Evolutionary conservation across 495 filamentous ascomycete genomes (phyloP).

Genomic region (Talaromyces adpressus): DNA sequence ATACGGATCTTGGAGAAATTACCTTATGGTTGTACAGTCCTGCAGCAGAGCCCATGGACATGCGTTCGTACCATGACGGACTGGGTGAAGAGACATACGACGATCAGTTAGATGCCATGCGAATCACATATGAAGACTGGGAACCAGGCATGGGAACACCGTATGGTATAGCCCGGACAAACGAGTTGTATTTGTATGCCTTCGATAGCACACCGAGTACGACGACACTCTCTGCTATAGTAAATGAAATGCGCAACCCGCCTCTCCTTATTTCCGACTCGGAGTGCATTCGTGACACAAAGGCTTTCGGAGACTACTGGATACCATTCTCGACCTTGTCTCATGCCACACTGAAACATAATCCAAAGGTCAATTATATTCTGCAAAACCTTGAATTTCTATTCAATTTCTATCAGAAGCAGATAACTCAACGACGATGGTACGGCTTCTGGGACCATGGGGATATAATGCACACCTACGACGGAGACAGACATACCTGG

Average conservation of each 20-base stretch:
- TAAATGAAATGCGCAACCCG: constrained; percentile 24
- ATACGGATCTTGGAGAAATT: constrained; percentile 27
- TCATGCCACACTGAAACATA: constrained; percentile 11
- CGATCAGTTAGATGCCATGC: constrained; percentile 40
- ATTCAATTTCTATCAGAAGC: constrained; percentile 35
- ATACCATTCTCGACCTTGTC: constrained; percentile 7
- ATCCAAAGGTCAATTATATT: constrained; percentile 17
- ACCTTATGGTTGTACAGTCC: constrained; percentile 47
- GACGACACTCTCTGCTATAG: constrained; percentile 23
- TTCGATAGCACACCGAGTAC: constrained; percentile 33
- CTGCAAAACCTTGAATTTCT: constrained; percentile 36
- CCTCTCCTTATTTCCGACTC: constrained; percentile 30
- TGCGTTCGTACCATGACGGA: constrained; percentile 42
- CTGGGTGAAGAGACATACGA: constrained; percentile 37
- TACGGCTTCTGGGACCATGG: constrained; percentile 48
- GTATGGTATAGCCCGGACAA: constrained; percentile 40
- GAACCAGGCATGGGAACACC: constrained; percentile 39
- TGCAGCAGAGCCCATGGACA: constrained; percentile 36
- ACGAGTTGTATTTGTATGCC: constrained; percentile 34
- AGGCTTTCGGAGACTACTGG: constrained; percentile 38
- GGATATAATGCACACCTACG: constrained; percentile 46
- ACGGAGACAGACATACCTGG: constrained; percentile 41
- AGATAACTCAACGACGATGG: constrained; percentile 39
- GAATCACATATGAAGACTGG: constrained; percentile 50
- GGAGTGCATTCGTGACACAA: constrained; percentile 31